Base-by-base conservation (phyloP, 1,284 basidiomycete genomes). In the Xerocomus amazonicus region DNA sequence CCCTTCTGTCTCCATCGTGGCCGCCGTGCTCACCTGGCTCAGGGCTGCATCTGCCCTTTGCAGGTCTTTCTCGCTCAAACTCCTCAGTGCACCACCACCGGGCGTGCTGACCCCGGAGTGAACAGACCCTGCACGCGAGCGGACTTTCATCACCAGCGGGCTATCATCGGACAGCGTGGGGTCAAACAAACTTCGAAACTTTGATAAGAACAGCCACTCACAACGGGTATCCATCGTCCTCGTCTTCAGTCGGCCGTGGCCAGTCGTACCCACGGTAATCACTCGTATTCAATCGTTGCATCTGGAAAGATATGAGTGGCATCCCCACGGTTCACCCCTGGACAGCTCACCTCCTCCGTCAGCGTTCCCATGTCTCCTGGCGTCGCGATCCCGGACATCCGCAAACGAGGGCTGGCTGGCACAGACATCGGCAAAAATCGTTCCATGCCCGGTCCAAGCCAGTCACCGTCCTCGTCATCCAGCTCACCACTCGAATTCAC, bases 321-420 rank as follows among this genome's bases (percentile, higher is more conserved):
- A 14, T 43, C 23, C 29, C 42, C 31, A 2, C n/a, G 17, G 3
- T 3, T 14, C 19, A 43, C 29, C 35, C 43, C 40, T 49, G 41
- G 31, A 6, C 14, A 16, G 59, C 73, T 32, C 53, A 85, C 84
- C 74, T 94, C 90, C 71, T 95, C 92, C 2, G 92, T 96, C 50
- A 97, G 74, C 14, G 94, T 97, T n/a, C 90, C 93, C 56, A 95
- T 77, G 73, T 96, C 90, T 9, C 91, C 94, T 0, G 93, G 93
- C 0, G 94, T 97, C 60, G 89, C 89, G 47, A 83, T 74, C 3
- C 91, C 90, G 16, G 71, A 63, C 62, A 70, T 73, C 56, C 83
- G 79, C 71, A 90, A 80, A 56, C 87, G 79, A 17, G 96, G 96
- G 64, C 87, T 92, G 6, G 92, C 88, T 27, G 96, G 96, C 51